phyloP scores from a whole-genome alignment of 129 eudicot genomes.

The Flaveria brownii region DNA sequence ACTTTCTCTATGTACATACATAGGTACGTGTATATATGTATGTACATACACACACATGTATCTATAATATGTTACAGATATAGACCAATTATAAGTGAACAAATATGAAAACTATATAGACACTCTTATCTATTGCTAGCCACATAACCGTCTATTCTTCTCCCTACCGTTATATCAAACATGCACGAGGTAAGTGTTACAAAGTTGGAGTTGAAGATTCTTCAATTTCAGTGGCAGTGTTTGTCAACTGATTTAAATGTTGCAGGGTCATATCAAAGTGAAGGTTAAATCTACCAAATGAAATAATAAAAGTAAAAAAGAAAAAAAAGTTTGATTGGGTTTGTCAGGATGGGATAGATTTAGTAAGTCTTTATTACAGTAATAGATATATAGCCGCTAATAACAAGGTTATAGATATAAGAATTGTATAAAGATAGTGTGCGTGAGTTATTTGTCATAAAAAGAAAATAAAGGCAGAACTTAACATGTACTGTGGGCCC shows the following conservation, averaged over 20 bases:
- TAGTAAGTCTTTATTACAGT: neutral
- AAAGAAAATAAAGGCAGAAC: neutral
- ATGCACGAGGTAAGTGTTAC: neutral
- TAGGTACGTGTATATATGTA: no score
- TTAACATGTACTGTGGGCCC: slow-evolving; percentile 20
- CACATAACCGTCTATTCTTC: neutral
- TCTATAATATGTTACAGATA: no score
- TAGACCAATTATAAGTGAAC: no score
- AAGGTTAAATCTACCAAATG: neutral
- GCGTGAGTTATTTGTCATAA: neutral
- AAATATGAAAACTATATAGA: no score
- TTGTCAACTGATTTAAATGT: neutral
- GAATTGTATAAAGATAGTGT: neutral
- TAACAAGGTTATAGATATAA: neutral
- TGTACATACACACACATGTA: no score
- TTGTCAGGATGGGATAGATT: neutral
- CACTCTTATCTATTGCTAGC: no score
- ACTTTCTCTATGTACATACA: no score
- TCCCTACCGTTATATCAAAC: no score
- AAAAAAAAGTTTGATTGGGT: neutral
- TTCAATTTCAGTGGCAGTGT: neutral
- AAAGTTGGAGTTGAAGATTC: neutral
- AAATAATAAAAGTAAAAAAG: no score
- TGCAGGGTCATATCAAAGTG: no score
- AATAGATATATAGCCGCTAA: neutral